Evolutionary conservation across 2,329 filamentous ascomycete species (phyloP).

Genomic region (Podosphaera xanthii): DNA sequence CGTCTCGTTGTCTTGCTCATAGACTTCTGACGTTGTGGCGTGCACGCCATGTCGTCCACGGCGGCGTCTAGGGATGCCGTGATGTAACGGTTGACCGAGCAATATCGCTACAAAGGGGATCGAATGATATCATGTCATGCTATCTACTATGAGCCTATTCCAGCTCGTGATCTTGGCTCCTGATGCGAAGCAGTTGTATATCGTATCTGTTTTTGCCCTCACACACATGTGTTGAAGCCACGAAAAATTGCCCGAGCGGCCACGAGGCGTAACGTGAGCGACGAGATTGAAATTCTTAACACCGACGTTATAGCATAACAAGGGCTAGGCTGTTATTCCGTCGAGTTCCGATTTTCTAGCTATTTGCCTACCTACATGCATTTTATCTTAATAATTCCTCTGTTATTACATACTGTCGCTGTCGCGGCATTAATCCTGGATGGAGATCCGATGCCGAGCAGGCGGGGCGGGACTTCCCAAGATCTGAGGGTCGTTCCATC

Average conservation of each 20-base stretch:
- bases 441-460: not conserved
- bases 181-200: not conserved
- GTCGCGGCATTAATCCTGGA: not conserved
- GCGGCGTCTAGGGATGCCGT: not conserved
- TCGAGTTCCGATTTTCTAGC: not conserved
- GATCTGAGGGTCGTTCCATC: not conserved
- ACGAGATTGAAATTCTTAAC: not conserved
- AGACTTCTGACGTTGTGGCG: not conserved
- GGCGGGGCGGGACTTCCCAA: not conserved
- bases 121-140: not conserved
- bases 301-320: not conserved
- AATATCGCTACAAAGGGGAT: not conserved
- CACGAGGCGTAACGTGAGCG: not conserved
- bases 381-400: not conserved
- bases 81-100: not conserved
- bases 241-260: not conserved
- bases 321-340: not conserved
- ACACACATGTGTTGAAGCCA: not conserved
- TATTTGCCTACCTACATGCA: not conserved
- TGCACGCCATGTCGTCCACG: not conserved
- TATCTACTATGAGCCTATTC: not conserved
- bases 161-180: not conserved
- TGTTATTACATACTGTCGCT: not conserved
- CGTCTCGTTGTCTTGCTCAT: not conserved
- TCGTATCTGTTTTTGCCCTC: not conserved